Conservation (phyloP, 306 rosid genomes). For the Bauhinia variegata region DNA sequence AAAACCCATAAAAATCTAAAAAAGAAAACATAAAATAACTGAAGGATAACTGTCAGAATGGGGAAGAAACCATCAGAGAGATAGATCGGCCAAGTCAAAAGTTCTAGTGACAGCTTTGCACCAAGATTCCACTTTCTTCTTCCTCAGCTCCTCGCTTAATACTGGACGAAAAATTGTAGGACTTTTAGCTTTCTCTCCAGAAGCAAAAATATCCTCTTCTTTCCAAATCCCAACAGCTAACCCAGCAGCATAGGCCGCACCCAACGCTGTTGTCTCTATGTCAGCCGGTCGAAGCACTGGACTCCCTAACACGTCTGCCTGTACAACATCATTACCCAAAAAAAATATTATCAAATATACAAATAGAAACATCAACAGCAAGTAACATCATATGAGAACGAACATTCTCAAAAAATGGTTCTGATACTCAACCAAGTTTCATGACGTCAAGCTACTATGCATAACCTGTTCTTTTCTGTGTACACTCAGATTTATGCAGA, state of each 20-base stretch:
- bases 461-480: too few species aligned
- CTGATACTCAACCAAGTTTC: background rate
- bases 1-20: too few species aligned
- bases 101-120: conserved; percentile 78
- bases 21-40: background rate
- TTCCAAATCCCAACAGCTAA: conserved; percentile 83
- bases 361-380: background rate
- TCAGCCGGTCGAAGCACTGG: conserved; percentile 83
- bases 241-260: conserved; percentile 98
- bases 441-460: background rate
- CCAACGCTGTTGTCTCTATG: conserved; percentile 91
- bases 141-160: conserved; percentile 57
- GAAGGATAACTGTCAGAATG: background rate
- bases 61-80: conserved; percentile 45
- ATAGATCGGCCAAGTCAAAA: conserved; percentile 84
- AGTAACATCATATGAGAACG: too few species aligned
- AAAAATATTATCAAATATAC: background rate
- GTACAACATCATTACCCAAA: conserved; percentile 17
- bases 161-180: conserved; percentile 52
- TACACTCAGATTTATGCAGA: too few species aligned
- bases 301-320: conserved; percentile 83
- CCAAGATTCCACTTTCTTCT: conserved; percentile 80
- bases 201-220: conserved; percentile 57
- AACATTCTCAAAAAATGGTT: too few species aligned
- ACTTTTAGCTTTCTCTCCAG: conserved; percentile 46